Evolutionary conservation across 495 filamentous ascomycete genomes (phyloP), one percentile per base, ranked within the genome.

Genomic region (Neurospora sp.): DNA sequence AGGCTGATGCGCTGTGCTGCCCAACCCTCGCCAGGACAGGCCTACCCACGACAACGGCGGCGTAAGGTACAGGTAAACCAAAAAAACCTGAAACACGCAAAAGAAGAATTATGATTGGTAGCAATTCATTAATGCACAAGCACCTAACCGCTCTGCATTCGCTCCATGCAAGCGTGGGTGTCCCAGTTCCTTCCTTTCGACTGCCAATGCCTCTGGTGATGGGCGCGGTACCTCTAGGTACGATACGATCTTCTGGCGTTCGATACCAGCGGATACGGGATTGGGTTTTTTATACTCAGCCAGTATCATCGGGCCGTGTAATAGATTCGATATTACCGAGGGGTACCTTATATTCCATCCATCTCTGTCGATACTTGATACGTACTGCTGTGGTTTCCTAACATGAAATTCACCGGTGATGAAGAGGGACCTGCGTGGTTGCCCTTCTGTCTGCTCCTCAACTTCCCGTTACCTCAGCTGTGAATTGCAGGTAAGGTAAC

Each of bases 81-180:
- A 71, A 53, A 77, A 69, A 71, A 74, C 75, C 70, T 81, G 79
- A 81, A 81, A 80, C 78, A 68, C 40, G 39, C 68, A 65, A 40
- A 70, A 71, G 39, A 39, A 9, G 12, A 18, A 22, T 39, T 41
- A 18, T 73, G 75, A 82, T 82, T 82, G 80, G 80, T 44, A 37
- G 39, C 35, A 41, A 59, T 41, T 73, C 71, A 69, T 71, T 68
- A 77, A 80, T 74, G 80, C 78, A 80, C 76, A 80, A 80, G 80
- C 76, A 81, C 76, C 76, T 82, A 81, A 78, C 80, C 80, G 80
- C 80, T 78, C 76, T 82, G 80, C 80, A 82, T 81, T 79, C 71
- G 77, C 72, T 70, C 75, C 75, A 79, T 82, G 79, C 80, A 79
- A 80, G 79, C 79, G 77, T 77, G 77, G 71, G 39, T 73, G 71